Conservation (phyloP, 257 asterid genomes). For the Solanum stenotomum region DNA sequence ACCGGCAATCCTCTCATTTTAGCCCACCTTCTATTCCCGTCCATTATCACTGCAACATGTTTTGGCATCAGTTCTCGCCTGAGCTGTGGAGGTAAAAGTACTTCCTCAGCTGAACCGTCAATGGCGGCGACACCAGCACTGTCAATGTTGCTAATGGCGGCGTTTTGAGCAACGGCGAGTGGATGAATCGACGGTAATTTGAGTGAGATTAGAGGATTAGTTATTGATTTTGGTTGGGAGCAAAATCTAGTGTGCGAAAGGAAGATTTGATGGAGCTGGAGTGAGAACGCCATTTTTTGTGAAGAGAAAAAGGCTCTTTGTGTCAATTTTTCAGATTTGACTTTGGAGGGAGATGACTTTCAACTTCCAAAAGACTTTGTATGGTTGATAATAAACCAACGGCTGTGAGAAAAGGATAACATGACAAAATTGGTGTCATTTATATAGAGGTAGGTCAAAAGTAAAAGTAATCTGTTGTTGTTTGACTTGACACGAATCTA, state of each 20-base stretch:
- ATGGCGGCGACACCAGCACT: neutral
- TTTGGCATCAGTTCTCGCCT: slow-evolving; percentile 16
- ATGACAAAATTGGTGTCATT: neutral
- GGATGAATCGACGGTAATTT: neutral
- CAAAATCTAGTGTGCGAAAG: neutral
- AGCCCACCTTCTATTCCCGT: slow-evolving; percentile 66
- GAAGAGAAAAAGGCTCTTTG: neutral
- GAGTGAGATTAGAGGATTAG: neutral
- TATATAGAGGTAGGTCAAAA: neutral
- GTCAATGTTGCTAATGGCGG: neutral
- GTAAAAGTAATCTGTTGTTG: too few species aligned
- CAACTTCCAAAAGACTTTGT: neutral
- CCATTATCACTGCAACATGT: slow-evolving; percentile 54
- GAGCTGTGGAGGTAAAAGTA: slow-evolving; percentile 2
- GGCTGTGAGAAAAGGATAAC: neutral
- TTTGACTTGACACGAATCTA: too few species aligned
- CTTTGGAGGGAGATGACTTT: neutral
- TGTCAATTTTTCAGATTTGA: neutral
- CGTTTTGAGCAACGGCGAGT: neutral
- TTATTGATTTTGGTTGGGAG: neutral
- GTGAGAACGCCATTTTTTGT: neutral
- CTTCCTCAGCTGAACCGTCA: neutral
- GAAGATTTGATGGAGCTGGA: neutral
- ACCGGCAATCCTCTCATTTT: slow-evolving; percentile 30
- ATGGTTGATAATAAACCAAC: neutral